phyloP scores from a whole-genome alignment of 2,329 filamentous ascomycete species.

The Trichoderma sp. region DNA sequence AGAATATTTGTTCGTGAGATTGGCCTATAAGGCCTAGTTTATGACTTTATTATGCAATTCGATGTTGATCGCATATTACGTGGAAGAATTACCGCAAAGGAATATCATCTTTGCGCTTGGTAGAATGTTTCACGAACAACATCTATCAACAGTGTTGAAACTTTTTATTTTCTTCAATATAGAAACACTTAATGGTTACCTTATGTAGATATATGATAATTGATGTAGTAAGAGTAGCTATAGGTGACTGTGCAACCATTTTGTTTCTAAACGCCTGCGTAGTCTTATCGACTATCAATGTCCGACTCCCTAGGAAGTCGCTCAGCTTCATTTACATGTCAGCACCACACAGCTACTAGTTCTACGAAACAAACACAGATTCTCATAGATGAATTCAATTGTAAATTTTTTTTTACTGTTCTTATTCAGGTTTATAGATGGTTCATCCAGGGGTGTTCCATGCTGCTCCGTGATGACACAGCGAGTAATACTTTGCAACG shows the following conservation, averaged over 20 bases:
- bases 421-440: not conserved
- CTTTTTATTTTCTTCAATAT: not conserved
- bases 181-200: not conserved
- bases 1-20: not conserved
- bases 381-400: not conserved
- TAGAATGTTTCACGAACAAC: not conserved
- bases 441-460: not conserved
- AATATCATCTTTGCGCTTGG: not conserved
- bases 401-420: not conserved
- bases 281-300: not conserved
- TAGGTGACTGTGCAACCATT: not conserved
- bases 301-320: not conserved
- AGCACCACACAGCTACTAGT: not conserved
- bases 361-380: not conserved
- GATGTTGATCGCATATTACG: not conserved
- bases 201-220: not conserved
- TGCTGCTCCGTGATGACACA: not conserved
- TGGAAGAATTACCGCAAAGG: not conserved
- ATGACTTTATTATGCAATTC: not conserved
- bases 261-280: not conserved
- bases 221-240: not conserved
- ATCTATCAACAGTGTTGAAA: not conserved
- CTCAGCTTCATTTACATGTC: not conserved
- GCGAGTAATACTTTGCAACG: not conserved
- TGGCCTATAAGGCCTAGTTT: not conserved